Percentiles rank a stretch among this genome's conserved stretches.
These are phyloP conservation scores for Eucalyptus tenuipes DNA, from an alignment of 345 rosid genomes.

Conservation along the genomic window DNA sequence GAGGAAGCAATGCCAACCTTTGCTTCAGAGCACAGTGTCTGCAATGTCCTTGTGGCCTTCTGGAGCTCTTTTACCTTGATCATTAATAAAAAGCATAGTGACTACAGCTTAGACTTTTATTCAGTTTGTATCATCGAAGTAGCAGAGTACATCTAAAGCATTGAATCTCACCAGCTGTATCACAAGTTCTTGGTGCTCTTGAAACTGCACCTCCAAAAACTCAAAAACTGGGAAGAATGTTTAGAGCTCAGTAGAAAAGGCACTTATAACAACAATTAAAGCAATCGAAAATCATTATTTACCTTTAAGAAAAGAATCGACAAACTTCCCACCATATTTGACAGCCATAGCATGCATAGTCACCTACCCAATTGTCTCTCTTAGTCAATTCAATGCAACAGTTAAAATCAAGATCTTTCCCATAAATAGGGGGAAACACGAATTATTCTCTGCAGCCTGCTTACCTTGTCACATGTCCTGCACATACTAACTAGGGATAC, in stretches of 20 bases:
- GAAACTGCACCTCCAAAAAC: conserved; percentile 56
- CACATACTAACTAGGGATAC: conserved; percentile 71
- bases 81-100: neutral
- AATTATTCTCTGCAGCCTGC: neutral
- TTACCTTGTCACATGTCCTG: conserved; percentile 62
- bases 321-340: conserved; percentile 77
- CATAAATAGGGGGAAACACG: neutral
- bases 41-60: conserved; percentile 81
- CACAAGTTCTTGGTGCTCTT: conserved; percentile 44
- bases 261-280: neutral
- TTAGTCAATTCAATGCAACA: neutral
- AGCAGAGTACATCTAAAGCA: neutral
- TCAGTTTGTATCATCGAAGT: neutral
- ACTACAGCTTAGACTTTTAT: neutral
- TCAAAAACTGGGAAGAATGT: conserved; percentile 44
- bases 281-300: neutral
- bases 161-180: conserved; percentile 46
- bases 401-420: neutral
- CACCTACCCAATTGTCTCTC: conserved; percentile 26
- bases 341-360: conserved; percentile 66
- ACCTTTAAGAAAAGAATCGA: conserved; percentile 78
- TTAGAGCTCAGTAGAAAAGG: neutral
- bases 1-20: conserved; percentile 35
- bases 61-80: conserved; percentile 71
- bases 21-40: conserved; percentile 85